phyloP scores from a whole-genome alignment of 2,329 filamentous ascomycete species.

The Trichophyton rubrum region DNA sequence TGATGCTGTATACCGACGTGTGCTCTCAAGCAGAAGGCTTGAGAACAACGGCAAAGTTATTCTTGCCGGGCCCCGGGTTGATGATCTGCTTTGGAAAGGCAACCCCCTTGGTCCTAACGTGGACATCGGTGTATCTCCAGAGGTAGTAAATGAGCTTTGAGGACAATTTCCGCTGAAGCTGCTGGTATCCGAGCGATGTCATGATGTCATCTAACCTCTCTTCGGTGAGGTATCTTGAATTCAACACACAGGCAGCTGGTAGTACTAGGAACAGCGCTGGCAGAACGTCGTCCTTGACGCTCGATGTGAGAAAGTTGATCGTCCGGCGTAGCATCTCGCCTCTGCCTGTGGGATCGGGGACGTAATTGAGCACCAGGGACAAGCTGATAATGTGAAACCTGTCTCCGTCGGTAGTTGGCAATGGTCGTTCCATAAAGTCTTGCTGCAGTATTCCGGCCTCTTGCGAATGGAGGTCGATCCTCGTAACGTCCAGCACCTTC shows the following conservation, averaged over 20 bases:
- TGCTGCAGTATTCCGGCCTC: slow-evolving; percentile 65
- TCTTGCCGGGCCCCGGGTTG: slow-evolving; percentile 60
- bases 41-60: slow-evolving; percentile 81
- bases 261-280: slow-evolving; percentile 72
- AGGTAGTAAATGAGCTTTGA: slow-evolving; percentile 79
- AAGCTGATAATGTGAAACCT: slow-evolving; percentile 83
- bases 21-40: neutral
- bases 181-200: slow-evolving; percentile 58
- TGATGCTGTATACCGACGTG: neutral
- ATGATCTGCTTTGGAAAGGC: slow-evolving; percentile 62
- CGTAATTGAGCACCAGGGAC: slow-evolving; percentile 87
- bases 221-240: slow-evolving; percentile 81
- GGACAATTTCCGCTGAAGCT: slow-evolving; percentile 57
- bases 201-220: slow-evolving; percentile 58
- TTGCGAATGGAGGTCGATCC: slow-evolving; percentile 87
- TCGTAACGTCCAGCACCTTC: slow-evolving; percentile 56
- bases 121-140: slow-evolving; percentile 46
- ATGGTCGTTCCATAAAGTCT: slow-evolving; percentile 82
- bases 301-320: slow-evolving; percentile 50
- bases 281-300: slow-evolving; percentile 19
- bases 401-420: slow-evolving; percentile 47
- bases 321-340: slow-evolving; percentile 78
- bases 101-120: slow-evolving; percentile 8
- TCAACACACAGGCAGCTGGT: slow-evolving; percentile 73
- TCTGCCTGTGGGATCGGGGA: slow-evolving; percentile 60